Evolutionary conservation across 2,329 filamentous ascomycete species (phyloP).

Genomic region (Dactylonectria macrodidyma): DNA sequence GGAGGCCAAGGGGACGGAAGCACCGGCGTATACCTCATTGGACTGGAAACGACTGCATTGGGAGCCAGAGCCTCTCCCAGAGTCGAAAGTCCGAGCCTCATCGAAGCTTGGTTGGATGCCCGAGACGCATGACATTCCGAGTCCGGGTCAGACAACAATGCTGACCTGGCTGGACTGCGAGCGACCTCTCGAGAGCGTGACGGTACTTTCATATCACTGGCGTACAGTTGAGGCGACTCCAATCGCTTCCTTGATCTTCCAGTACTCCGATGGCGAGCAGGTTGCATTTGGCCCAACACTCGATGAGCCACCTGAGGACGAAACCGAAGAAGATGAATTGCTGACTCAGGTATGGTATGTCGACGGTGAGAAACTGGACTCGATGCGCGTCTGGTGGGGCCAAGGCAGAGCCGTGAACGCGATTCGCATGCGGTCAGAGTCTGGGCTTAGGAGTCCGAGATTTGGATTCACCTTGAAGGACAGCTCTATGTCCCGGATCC

Average conservation of each 20-base stretch:
- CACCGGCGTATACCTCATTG: background rate
- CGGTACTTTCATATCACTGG: background rate
- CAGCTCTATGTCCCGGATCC: too few relatives aligned
- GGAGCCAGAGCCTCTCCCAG: background rate
- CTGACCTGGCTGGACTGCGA: constrained; percentile 12
- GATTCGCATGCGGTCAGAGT: too few relatives aligned
- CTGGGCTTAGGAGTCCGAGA: too few relatives aligned
- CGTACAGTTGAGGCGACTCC: too few relatives aligned
- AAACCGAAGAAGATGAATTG: too few relatives aligned
- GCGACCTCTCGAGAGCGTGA: background rate
- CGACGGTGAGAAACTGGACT: too few relatives aligned
- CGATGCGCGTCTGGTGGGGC: too few relatives aligned
- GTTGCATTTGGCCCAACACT: background rate
- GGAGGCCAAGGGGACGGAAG: too few relatives aligned
- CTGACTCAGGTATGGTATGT: too few relatives aligned
- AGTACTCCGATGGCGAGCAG: background rate
- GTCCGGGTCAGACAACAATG: background rate
- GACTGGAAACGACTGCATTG: constrained; percentile 2
- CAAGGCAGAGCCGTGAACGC: too few relatives aligned
- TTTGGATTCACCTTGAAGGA: too few relatives aligned
- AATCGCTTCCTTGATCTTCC: constrained; percentile 3
- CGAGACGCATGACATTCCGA: background rate
- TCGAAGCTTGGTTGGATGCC: background rate
- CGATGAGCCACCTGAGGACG: too few relatives aligned
- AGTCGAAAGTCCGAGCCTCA: background rate